Conservation (phyloP, 2,329 filamentous ascomycete species). For the Colletotrichum chlorophyti region DNA sequence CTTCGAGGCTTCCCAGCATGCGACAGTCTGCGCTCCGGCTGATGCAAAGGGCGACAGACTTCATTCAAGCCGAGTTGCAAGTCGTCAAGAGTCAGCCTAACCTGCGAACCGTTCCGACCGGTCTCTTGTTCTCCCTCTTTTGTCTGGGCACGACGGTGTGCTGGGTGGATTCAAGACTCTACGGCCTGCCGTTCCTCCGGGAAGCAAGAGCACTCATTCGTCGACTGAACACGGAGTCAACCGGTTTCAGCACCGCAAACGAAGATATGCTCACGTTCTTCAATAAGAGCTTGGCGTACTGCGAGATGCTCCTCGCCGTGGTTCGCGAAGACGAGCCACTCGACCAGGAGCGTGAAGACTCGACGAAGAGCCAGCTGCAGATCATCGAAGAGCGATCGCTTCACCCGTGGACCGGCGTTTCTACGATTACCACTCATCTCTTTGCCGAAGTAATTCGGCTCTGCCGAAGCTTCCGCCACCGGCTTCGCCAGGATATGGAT, state of each 20-base stretch:
- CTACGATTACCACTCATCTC: constrained; percentile 39
- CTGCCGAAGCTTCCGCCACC: constrained; percentile 42
- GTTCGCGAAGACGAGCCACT: constrained; percentile 40
- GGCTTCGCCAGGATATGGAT: constrained; percentile 32
- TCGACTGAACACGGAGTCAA: constrained; percentile 33
- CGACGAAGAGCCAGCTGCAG: not conserved
- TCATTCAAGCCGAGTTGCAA: constrained; percentile 43
- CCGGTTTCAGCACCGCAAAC: constrained; percentile 30
- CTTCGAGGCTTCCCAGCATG: constrained; percentile 43
- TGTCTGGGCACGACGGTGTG: constrained; percentile 48
- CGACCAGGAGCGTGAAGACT: not conserved
- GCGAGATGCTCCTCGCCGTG: constrained; percentile 46
- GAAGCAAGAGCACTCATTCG: constrained; percentile 36
- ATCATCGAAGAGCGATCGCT: constrained; percentile 24
- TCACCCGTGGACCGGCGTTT: constrained; percentile 48
- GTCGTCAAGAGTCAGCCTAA: constrained; percentile 31
- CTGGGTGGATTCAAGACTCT: constrained; percentile 44
- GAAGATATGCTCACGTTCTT: constrained; percentile 42
- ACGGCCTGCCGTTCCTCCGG: constrained; percentile 42
- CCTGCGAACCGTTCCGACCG: constrained; percentile 37
- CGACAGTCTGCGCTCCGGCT: constrained; percentile 40
- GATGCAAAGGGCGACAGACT: constrained; percentile 41
- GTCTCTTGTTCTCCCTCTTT: constrained; percentile 45
- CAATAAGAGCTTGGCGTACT: constrained; percentile 46
- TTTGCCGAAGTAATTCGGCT: constrained; percentile 43